A percentile compares a stretch with the other conserved stretches of the same genome.
Evolutionary conservation across 2,329 filamentous ascomycete species (phyloP).

Genomic region (Colletotrichum camelliae): DNA sequence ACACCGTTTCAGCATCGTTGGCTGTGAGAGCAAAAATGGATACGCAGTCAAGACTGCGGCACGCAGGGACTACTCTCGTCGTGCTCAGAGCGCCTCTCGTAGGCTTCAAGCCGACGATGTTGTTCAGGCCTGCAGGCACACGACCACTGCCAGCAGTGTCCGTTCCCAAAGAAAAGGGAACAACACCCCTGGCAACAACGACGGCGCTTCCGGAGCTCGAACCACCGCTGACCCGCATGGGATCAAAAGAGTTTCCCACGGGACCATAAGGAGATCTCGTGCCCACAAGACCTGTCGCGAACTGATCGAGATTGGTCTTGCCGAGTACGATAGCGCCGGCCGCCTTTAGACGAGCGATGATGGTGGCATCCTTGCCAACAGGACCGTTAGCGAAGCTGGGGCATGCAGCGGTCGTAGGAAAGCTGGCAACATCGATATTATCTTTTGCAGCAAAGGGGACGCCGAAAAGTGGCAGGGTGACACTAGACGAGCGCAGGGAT

Average conservation of each 20-base stretch:
- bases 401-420: slow-evolving; percentile 59
- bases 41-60: slow-evolving; percentile 62
- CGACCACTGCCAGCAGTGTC: slow-evolving; percentile 62
- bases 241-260: slow-evolving; percentile 56
- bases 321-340: slow-evolving; percentile 63
- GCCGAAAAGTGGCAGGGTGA: slow-evolving; percentile 57
- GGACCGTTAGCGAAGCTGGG: slow-evolving; percentile 52
- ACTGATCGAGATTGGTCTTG: slow-evolving; percentile 66
- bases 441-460: slow-evolving; percentile 64
- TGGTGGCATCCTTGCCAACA: slow-evolving; percentile 47
- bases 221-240: slow-evolving; percentile 47
- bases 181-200: slow-evolving; percentile 56
- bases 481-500: slow-evolving; percentile 43
- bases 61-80: slow-evolving; percentile 58
- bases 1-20: slow-evolving; percentile 53
- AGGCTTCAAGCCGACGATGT: slow-evolving; percentile 56
- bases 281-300: slow-evolving; percentile 67
- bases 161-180: slow-evolving; percentile 62
- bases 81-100: slow-evolving; percentile 58
- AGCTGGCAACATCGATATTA: slow-evolving; percentile 56
- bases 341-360: slow-evolving; percentile 53
- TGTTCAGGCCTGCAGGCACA: slow-evolving; percentile 59
- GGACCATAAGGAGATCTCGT: slow-evolving; percentile 65
- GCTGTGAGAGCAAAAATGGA: slow-evolving; percentile 57
- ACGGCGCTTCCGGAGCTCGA: slow-evolving; percentile 64